Evolutionary conservation across 2,329 filamentous ascomycete genomes (phyloP), one percentile per base, ranked within the genome.

Genomic region (Ceratocystis cubensis): DNA sequence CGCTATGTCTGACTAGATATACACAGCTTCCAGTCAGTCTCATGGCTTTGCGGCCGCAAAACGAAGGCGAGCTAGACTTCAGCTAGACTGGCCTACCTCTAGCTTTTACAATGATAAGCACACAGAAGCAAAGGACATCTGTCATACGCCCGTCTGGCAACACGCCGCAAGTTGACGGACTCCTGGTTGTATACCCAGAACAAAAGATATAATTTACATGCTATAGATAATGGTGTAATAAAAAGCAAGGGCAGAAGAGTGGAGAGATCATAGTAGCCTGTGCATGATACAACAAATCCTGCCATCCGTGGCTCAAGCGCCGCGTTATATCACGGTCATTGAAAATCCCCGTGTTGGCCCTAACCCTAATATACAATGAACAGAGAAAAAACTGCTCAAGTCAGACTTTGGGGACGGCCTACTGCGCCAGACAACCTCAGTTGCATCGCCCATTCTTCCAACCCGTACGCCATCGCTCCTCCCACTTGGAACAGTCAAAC

Each of bases 381-480:
- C 2, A 28, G 13, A 22, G 10, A 10, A 4, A 53, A 53, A 48
- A 48, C 5, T 7, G 17, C 5, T 22, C 37, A 2, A 13, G 3
- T 41, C 13, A 13, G 37, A 41, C 37, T 41, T 5, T 13, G 10
- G 37, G 37, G 3, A 13, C 37, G 10, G n/a, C 13, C 28, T 17
- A 41, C 37, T 41, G 5, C 15, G 17, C 28, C 5, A 20, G 28
- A 62, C 15, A n/a, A 48, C 67, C 71, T 73, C 69, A 85, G 69
- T 84, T 83, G 71, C 84, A 87, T 2, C 82, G 79, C 37, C 84
- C 84, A 72, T 87, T 86, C 74, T 83, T 84, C 87, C 89, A 96
- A 0, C 94, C 94, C 1, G 88, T 94, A 77, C 88, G 82, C 94
- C 94, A 99, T 75, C 94, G 83, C 80, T 97, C 89, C 75, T 96